Percentiles rank a stretch among this genome's conserved stretches.
phyloP scores from a whole-genome alignment of 345 rosid species.

The Lepidium sativum region DNA sequence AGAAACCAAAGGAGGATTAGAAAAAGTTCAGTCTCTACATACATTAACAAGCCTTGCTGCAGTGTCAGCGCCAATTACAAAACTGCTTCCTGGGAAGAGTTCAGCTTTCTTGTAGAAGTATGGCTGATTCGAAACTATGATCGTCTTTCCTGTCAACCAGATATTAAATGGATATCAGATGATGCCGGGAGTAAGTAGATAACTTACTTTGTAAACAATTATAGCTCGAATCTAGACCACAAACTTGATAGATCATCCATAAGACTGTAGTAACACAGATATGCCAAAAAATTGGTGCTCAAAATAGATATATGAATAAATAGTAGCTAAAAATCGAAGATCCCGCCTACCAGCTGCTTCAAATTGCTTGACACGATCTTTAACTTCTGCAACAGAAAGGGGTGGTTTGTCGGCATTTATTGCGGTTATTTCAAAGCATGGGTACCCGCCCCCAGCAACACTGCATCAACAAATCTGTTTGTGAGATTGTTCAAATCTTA shows the following conservation, averaged over 20 bases:
- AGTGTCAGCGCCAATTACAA: conserved; percentile 92
- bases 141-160: conserved; percentile 61
- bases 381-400: conserved; percentile 53
- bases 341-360: conserved; percentile 55
- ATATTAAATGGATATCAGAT: conserved; percentile 9
- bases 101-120: conserved; percentile 91
- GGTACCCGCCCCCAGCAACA: conserved; percentile 53
- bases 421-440: conserved; percentile 88
- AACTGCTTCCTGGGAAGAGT: conserved; percentile 88
- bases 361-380: conserved; percentile 73
- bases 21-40: conserved; percentile 12
- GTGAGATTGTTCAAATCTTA: conserved; percentile 9
- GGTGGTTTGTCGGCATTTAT: conserved; percentile 96
- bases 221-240: not conserved
- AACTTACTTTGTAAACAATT: conserved; percentile 1
- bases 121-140: conserved; percentile 93
- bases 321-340: not conserved
- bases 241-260: not conserved
- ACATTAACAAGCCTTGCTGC: conserved; percentile 81
- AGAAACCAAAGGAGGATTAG: too few relatives aligned
- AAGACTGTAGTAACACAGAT: not conserved
- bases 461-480: conserved; percentile 38
- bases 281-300: not conserved
- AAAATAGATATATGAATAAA: not conserved
- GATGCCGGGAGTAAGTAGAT: not conserved